Base-by-base conservation (phyloP, 306 rosid genomes). In the Dryas octopetala region DNA sequence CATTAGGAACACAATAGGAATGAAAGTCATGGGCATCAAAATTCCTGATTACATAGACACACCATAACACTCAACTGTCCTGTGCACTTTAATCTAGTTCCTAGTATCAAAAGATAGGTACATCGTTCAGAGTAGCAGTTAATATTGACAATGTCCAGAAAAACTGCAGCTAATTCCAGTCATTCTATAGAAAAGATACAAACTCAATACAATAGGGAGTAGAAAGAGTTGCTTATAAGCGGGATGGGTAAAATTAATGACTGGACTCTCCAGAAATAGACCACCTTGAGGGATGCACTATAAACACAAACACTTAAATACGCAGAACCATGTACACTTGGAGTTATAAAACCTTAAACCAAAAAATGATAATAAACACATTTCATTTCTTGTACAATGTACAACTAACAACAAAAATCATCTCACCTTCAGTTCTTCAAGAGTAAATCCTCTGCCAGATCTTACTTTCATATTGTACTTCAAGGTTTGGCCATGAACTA, bases 401-500 rank as follows among this genome's bases (percentile, higher is more conserved):
- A 32, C 38, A 32, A 32, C 38, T 32, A 32, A 32, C 38, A 32
- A 32, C 38, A 32, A 32, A 1, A 32, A 32, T 32, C 38, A 32
- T 32, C 38, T 32, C n/a, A 61, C 46, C 66, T 62, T 62, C 66
- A 62, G 23, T 41, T 62, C 66, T 66, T 87, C 93, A 3, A 89
- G 80, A 44, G 90, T 81, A 80, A 89, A 89, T 3, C 91, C 93
- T n/a, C 85, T 85, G 2, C 93, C 93, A 59, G 90, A 84, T 60
- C 90, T 87, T 9, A 85, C 83, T 72, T 91, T 91, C 96, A 88
- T 91, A 74, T 83, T 88, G 54, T 90, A 86, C 68, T 88, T 88
- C 87, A 83, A 73, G 0, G 91, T 88, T 62, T 91, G 90, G 5
- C 91, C 96, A 43, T 87, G 91, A 70, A 87, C 96, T 40, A 89